Evolutionary conservation across 306 rosid species (phyloP).

Genomic region (Cajanus cajan): DNA sequence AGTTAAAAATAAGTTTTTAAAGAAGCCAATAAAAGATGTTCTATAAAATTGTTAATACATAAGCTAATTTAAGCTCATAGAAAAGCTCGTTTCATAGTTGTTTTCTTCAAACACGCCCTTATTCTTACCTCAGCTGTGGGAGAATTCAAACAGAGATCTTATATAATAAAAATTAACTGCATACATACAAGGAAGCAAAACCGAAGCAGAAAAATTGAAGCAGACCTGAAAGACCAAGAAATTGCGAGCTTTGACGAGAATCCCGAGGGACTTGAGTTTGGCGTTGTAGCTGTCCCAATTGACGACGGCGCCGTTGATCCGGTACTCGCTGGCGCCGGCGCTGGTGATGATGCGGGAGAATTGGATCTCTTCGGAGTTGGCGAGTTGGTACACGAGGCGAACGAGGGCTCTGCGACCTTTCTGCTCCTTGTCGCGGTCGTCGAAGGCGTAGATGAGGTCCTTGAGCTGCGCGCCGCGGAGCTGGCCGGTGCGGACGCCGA

Average conservation of each 20-base stretch:
- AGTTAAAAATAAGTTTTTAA: too few species aligned
- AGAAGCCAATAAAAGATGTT: too few species aligned
- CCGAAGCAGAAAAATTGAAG: neutral
- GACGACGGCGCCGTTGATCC: slow-evolving; percentile 64
- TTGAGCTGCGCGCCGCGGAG: slow-evolving; percentile 96
- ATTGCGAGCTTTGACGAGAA: slow-evolving; percentile 96
- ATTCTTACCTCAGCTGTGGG: neutral
- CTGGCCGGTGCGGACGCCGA: slow-evolving; percentile 91
- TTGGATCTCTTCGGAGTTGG: slow-evolving; percentile 66
- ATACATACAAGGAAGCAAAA: neutral
- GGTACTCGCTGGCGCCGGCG: slow-evolving; percentile 87
- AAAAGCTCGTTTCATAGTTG: too few species aligned
- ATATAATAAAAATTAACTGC: neutral
- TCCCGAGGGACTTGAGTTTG: slow-evolving; percentile 80
- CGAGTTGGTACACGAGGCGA: slow-evolving; percentile 75
- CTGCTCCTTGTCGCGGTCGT: slow-evolving; percentile 90
- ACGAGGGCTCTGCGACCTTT: slow-evolving; percentile 85
- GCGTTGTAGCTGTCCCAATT: slow-evolving; percentile 76
- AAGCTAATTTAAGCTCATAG: too few species aligned
- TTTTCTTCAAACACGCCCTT: neutral
- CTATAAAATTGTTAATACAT: too few species aligned
- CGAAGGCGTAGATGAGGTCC: slow-evolving; percentile 90
- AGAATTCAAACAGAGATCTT: neutral
- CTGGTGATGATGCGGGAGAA: slow-evolving; percentile 79
- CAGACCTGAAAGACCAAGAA: slow-evolving; percentile 94